A percentile compares a stretch with the other conserved stretches of the same genome.
Evolutionary conservation across 169 alveolate species (phyloP).

Genomic region (Plasmodium cynomolgi): DNA sequence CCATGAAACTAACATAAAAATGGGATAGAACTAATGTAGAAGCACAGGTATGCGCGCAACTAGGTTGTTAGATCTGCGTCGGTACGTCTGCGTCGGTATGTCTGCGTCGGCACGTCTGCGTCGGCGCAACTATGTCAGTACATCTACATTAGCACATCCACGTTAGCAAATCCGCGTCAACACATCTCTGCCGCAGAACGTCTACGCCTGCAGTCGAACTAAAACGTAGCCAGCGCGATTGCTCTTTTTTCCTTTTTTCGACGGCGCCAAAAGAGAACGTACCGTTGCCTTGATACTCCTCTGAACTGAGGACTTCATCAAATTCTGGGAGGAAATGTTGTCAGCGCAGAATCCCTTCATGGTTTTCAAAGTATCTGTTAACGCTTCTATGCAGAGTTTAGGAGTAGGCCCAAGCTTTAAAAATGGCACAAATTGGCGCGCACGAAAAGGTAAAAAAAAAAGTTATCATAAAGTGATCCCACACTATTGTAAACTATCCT

Average conservation of each 20-base stretch:
- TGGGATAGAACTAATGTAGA: not conserved
- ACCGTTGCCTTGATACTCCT: conserved; percentile 88
- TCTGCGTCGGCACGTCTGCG: not conserved
- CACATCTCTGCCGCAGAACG: not conserved
- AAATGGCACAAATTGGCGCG: not conserved
- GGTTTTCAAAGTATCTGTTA: not conserved
- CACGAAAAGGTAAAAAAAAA: not conserved
- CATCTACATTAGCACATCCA: not conserved
- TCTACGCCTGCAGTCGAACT: not conserved
- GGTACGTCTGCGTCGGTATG: not conserved
- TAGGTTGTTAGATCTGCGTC: not conserved
- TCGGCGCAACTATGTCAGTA: not conserved
- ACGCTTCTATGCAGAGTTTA: not conserved
- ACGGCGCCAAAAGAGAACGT: not conserved
- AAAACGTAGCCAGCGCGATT: not conserved
- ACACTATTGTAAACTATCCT: not conserved
- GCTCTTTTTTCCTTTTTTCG: not conserved
- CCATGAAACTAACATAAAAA: not conserved
- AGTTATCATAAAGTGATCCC: not conserved
- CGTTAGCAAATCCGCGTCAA: not conserved
- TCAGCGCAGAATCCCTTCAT: conserved; percentile 82
- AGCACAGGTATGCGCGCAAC: not conserved
- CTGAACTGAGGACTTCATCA: conserved; percentile 90
- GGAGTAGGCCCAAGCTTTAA: not conserved
- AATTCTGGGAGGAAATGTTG: conserved; percentile 88